A percentile compares a stretch with the other conserved stretches of the same genome.
Conservation (phyloP, 1,284 basidiomycete species). For the Ceraceosorus bombacis region DNA sequence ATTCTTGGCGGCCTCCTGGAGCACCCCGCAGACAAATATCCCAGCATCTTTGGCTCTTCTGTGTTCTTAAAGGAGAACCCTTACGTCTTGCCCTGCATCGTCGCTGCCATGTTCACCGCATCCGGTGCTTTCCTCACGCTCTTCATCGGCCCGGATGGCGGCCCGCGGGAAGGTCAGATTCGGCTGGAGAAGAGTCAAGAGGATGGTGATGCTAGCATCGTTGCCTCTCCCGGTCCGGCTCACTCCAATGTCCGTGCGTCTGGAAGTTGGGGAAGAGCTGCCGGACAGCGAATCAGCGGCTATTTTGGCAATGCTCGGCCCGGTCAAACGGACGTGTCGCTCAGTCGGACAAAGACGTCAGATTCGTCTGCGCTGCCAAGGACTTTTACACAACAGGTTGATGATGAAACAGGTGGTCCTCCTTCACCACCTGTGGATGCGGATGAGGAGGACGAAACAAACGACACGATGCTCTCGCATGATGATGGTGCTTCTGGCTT, state of each 20-base stretch:
- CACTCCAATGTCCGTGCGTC: too few species aligned
- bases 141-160: constrained; percentile 79
- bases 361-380: constrained; percentile 20
- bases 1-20: constrained; percentile 61
- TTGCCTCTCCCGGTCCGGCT: constrained; percentile 14
- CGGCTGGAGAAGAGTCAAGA: constrained; percentile 32
- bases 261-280: constrained; percentile 29
- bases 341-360: constrained; percentile 18
- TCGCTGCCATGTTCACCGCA: constrained; percentile 51
- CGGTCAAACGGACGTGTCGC: constrained; percentile 11
- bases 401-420: constrained; percentile 41
- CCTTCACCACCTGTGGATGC: constrained; percentile 30
- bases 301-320: constrained; percentile 23
- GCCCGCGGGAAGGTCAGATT: constrained; percentile 33
- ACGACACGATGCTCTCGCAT: constrained; percentile 27
- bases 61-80: constrained; percentile 72
- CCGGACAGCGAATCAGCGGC: constrained; percentile 37
- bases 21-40: constrained; percentile 72
- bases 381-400: constrained; percentile 42
- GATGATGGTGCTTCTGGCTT: constrained; percentile 25
- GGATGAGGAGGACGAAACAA: constrained; percentile 12
- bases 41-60: constrained; percentile 58
- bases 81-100: constrained; percentile 80
- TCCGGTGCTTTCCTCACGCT: constrained; percentile 73
- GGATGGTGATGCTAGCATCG: constrained; percentile 23